Evolutionary conservation across 140 eudicot species (phyloP).

Genomic region (Flaveria floridana): DNA sequence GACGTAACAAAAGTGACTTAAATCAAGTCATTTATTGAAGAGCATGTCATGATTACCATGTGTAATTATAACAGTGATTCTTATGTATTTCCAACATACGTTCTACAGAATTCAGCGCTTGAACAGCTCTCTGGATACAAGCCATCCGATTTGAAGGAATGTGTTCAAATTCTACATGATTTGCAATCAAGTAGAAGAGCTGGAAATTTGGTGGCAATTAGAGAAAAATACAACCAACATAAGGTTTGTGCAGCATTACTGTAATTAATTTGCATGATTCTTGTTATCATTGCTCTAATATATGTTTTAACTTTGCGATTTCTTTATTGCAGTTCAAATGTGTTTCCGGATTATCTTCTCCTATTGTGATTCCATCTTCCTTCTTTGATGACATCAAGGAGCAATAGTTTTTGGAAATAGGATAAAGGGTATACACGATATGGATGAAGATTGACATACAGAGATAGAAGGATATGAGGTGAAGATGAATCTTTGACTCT

Average conservation of each 20-base stretch:
- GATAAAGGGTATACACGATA: background rate
- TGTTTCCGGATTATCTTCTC: constrained; percentile 57
- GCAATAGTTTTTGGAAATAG: background rate
- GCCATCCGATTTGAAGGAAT: constrained; percentile 43
- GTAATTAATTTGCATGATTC: background rate
- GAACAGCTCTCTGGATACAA: constrained; percentile 41
- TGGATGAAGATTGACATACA: constrained; percentile 3
- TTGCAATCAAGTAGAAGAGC: constrained; percentile 49
- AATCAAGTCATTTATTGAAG: no score
- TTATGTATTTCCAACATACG: background rate
- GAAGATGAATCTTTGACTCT: constrained; percentile 21
- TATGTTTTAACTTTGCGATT: constrained; percentile 1
- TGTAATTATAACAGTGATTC: background rate
- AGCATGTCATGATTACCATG: no score
- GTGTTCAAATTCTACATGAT: constrained; percentile 48
- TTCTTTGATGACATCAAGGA: constrained; percentile 46
- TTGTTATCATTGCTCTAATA: background rate
- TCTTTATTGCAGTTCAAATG: constrained; percentile 59
- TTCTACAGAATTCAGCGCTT: constrained; percentile 34
- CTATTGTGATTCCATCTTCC: constrained; percentile 49
- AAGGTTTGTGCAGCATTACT: constrained; percentile 38
- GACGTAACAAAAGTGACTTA: no score
- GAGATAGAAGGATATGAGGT: constrained; percentile 4
- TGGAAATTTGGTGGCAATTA: constrained; percentile 42
- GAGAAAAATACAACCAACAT: constrained; percentile 53